Evolutionary conservation across 2,329 filamentous ascomycete species (phyloP).

Genomic region (Fusarium brevicatenulatum): DNA sequence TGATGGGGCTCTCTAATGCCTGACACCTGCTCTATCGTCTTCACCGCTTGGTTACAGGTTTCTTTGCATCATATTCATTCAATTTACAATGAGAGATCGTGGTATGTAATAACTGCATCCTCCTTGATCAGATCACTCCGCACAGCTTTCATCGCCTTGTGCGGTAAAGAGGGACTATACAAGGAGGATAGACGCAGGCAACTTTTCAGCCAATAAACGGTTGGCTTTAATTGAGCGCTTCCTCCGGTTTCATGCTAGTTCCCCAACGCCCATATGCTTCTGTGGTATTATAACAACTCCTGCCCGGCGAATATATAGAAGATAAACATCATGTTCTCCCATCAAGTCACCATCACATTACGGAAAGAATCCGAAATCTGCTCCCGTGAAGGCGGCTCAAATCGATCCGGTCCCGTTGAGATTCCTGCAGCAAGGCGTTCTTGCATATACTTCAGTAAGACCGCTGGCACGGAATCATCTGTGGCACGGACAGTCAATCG

Average conservation of each 20-base stretch:
- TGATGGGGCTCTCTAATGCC: not conserved
- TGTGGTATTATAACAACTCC: conserved; percentile 44
- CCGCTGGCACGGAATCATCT: conserved; percentile 84
- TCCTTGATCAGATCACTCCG: conserved; percentile 33
- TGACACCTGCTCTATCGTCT: not conserved
- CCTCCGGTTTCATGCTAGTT: conserved; percentile 41
- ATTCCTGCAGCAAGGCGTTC: conserved; percentile 73
- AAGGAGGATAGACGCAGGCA: conserved; percentile 19
- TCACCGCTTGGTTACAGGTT: not conserved
- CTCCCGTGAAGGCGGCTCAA: conserved; percentile 55
- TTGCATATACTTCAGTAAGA: conserved; percentile 88
- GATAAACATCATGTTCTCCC: conserved; percentile 18
- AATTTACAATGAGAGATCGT: conserved; percentile 39
- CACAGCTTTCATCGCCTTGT: conserved; percentile 16
- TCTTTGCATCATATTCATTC: conserved; percentile 13
- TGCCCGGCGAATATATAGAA: conserved; percentile 40
- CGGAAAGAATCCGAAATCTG: conserved; percentile 67
- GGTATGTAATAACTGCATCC: conserved; percentile 42
- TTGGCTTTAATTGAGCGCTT: conserved; percentile 36
- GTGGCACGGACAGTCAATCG: conserved; percentile 94
- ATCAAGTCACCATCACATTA: conserved; percentile 63
- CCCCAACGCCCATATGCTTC: conserved; percentile 49
- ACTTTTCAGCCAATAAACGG: conserved; percentile 34
- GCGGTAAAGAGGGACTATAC: conserved; percentile 19
- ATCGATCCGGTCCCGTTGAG: conserved; percentile 53